These are phyloP conservation scores for Aspergillus indologenus DNA, from an alignment of 495 filamentous ascomycete species.

Conservation along the genomic window DNA sequence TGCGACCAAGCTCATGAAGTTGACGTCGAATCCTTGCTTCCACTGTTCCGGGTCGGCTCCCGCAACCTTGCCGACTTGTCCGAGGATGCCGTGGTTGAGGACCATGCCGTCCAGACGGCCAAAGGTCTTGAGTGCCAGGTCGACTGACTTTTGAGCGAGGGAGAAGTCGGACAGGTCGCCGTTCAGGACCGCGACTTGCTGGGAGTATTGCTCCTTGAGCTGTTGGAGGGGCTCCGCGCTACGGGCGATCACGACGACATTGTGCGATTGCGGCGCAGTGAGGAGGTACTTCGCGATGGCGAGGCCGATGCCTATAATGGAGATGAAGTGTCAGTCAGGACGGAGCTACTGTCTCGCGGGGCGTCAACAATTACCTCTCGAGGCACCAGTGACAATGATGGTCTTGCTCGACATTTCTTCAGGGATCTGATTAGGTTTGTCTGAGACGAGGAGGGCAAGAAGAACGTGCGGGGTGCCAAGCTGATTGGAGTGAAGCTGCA, in stretches of 20 bases:
- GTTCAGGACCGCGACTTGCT: constrained; percentile 66
- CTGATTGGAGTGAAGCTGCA: neutral
- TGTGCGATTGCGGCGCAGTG: constrained; percentile 53
- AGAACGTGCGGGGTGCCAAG: neutral
- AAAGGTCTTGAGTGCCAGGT: constrained; percentile 61
- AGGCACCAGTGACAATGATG: constrained; percentile 62
- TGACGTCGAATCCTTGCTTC: constrained; percentile 73
- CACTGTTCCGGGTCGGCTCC: constrained; percentile 66
- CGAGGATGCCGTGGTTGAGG: constrained; percentile 81
- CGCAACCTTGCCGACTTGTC: constrained; percentile 70
- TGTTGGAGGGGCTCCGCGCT: constrained; percentile 61
- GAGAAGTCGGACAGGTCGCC: constrained; percentile 72
- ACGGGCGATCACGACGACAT: constrained; percentile 74
- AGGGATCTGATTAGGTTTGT: neutral
- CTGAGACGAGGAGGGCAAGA: neutral
- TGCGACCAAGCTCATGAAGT: constrained; percentile 75
- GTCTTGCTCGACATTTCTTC: constrained; percentile 48
- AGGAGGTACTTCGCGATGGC: constrained; percentile 75
- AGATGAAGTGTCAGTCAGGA: constrained; percentile 5
- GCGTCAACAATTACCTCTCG: no score
- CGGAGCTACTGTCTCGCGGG: no score
- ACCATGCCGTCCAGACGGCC: constrained; percentile 77
- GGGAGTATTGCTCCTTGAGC: constrained; percentile 61
- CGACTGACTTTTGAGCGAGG: constrained; percentile 58
- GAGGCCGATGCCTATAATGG: constrained; percentile 70